Evolutionary conservation across 176 grass and related monocot genomes (phyloP), one percentile per base, ranked within the genome.

Genomic region (Elymus sibiricus): DNA sequence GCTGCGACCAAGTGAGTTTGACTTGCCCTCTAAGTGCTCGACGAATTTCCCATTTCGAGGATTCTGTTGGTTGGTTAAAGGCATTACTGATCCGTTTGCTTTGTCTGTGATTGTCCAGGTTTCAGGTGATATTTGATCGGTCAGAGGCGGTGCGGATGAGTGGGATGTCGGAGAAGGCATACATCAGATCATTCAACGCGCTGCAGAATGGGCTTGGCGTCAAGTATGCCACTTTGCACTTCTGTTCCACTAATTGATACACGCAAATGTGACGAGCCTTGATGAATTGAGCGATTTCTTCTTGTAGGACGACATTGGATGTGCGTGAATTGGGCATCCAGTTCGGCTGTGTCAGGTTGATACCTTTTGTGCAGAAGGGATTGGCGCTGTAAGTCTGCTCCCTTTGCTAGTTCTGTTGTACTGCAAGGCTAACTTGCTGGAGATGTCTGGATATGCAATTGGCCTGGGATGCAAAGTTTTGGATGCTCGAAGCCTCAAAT

Each of bases 131-230:
- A 61, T 99, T 99, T 80, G 92, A 96, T 81, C 85, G 94, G 31
- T 64, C 93, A 47, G 88, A 79, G 84, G 94, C 97, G 8, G 91
- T 99, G 64, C 78, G 84, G n/a, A 92, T 96, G 84, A 96, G 97
- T 22, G 97, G 97, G 53, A 99, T 99, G 97, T 96, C 97, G 3
- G 97, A 96, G 11, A 99, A 94, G 86, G 94, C 94, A 0, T 99
- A 96, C 79, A 94, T 94, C 75, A 89, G 94, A 80, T 99, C 97
- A 7, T 95, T 96, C 82, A 99, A 99, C 59, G 78, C 85, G 10
- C 83, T 99, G 83, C 92, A 96, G 89, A 99, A 94, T 86, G 90
- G 97, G 9, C 94, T 99, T 43, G 97, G 92, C 3, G 88, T 99
- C 86, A 95, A 99, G 97, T 96, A 82, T 12, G 88, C 55, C 49